Conservation (phyloP, 2,329 filamentous ascomycete genomes). For the Nectriaceae sp. region DNA sequence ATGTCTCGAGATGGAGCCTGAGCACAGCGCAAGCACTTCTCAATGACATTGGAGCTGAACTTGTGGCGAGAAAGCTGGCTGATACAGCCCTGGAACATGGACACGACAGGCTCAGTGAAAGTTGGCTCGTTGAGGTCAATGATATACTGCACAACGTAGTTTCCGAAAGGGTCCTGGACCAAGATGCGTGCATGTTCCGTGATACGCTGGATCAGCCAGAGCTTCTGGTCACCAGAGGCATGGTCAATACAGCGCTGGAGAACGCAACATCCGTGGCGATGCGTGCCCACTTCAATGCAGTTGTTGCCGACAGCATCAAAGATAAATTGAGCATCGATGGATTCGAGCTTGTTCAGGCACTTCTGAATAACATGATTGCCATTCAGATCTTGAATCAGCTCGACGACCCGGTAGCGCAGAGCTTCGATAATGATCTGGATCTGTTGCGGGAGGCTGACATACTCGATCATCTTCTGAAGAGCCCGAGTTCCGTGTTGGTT, state of each 20-base stretch:
- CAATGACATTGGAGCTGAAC: slow-evolving; percentile 98
- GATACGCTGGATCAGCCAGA: slow-evolving; percentile 82
- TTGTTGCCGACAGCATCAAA: slow-evolving; percentile 89
- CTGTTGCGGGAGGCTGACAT: slow-evolving; percentile 83
- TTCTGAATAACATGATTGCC: slow-evolving; percentile 99
- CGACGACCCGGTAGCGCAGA: slow-evolving; percentile 80
- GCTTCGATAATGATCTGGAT: slow-evolving; percentile 86
- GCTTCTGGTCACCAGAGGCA: slow-evolving; percentile 85
- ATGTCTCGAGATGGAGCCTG: slow-evolving; percentile 72
- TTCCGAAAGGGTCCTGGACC: slow-evolving; percentile 96
- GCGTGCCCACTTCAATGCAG: slow-evolving; percentile 90
- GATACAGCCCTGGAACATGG: slow-evolving; percentile 74
- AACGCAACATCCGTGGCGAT: slow-evolving; percentile 97
- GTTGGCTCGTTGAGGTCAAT: slow-evolving; percentile 85
- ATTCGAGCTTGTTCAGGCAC: slow-evolving; percentile 90
- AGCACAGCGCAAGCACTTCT: slow-evolving; percentile 90
- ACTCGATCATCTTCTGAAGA: slow-evolving; percentile 99
- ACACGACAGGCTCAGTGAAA: slow-evolving; percentile 88
- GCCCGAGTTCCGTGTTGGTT: slow-evolving; percentile 98
- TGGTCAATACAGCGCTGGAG: slow-evolving; percentile 98
- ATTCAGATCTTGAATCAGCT: slow-evolving; percentile 95
- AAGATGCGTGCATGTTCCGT: slow-evolving; percentile 85
- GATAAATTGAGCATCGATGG: slow-evolving; percentile 89
- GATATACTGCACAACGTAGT: slow-evolving; percentile 99
- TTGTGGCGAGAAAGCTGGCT: slow-evolving; percentile 85